Conservation (phyloP, 345 rosid species). For the Syzygium oleosum region DNA sequence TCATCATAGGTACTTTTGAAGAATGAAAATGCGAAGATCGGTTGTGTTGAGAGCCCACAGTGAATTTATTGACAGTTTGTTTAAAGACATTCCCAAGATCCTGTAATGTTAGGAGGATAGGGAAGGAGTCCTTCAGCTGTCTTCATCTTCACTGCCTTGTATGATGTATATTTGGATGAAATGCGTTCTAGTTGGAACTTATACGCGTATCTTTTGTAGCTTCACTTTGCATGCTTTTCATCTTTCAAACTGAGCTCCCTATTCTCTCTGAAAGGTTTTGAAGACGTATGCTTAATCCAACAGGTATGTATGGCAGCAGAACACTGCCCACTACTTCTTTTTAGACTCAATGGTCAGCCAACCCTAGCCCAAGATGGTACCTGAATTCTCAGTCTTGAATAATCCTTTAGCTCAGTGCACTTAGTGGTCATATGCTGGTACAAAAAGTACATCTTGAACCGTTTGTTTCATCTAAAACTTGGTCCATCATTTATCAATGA, state of each 20-base stretch:
- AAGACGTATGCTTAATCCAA: background rate
- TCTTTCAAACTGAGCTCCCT: background rate
- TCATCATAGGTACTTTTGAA: background rate
- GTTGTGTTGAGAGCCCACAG: background rate
- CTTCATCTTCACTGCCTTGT: background rate
- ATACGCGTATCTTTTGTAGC: background rate
- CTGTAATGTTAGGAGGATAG: background rate
- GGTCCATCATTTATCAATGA: background rate
- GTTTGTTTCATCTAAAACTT: background rate
- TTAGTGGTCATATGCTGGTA: background rate
- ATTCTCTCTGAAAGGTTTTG: background rate
- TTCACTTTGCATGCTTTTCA: background rate
- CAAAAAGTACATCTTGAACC: background rate
- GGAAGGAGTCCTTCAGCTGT: background rate
- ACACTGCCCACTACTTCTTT: background rate
- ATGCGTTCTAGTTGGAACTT: background rate
- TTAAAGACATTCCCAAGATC: background rate
- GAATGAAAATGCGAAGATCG: background rate
- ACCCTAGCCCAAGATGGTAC: background rate
- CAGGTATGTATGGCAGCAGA: background rate
- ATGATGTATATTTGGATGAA: background rate
- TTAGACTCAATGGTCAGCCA: background rate
- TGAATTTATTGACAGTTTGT: background rate
- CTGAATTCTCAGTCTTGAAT: background rate
- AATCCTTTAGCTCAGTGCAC: background rate